These are phyloP conservation scores for Penicillium griseofulvum DNA, from an alignment of 2,329 filamentous ascomycete genomes.

Conservation along the genomic window DNA sequence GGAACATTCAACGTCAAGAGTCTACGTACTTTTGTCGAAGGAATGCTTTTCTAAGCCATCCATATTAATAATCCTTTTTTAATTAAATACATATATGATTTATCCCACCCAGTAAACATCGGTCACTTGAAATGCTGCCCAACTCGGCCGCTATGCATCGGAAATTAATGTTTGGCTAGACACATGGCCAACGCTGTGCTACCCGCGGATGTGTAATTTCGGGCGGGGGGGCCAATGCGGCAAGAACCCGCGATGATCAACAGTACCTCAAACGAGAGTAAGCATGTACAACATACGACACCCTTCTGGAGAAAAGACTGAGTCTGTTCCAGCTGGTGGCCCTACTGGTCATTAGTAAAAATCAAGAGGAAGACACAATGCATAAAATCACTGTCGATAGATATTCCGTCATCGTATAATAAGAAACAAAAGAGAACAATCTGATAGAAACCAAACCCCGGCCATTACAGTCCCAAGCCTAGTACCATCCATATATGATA, in stretches of 20 bases:
- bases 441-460: neutral
- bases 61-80: neutral
- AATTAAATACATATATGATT: neutral
- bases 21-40: neutral
- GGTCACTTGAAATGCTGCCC: constrained; percentile 4
- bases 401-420: constrained; percentile 4
- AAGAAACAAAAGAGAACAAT: neutral
- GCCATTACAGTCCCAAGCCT: constrained; percentile 2
- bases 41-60: neutral
- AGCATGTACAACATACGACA: neutral
- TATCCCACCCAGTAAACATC: neutral
- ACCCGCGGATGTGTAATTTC: constrained; percentile 5
- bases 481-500: constrained; percentile 3
- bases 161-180: constrained; percentile 11
- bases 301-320: neutral
- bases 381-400: constrained; percentile 1
- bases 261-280: neutral
- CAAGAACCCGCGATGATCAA: constrained; percentile 1
- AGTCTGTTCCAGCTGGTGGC: neutral
- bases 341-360: neutral
- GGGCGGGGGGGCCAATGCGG: constrained; percentile 5
- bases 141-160: constrained; percentile 2
- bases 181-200: constrained; percentile 10
- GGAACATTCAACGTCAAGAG: neutral
- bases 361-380: neutral